Base-by-base conservation (phyloP, 306 rosid genomes). In the Trichosanthes truncata region DNA sequence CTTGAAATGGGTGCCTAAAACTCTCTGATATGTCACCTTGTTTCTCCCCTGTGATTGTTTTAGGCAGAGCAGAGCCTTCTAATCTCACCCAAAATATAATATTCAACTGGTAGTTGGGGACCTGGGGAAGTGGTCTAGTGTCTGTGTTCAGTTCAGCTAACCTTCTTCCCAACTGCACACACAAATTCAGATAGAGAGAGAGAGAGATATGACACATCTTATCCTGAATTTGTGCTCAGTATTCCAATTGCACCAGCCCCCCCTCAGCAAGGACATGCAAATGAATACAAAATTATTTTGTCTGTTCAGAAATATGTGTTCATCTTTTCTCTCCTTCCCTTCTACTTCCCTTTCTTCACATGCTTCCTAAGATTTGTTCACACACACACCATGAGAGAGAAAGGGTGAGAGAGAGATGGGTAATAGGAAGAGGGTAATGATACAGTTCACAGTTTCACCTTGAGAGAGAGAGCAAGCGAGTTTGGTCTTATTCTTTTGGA, bases 71-170 rank as follows among this genome's bases (percentile, higher is more conserved):
- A 49, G 38, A 74, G 56, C 18, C 23, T 49, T 49, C 45, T 74
- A 73, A 73, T 51, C 78, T 51, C 11, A 49, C 12, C 78, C 29
- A 51, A 51, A 49, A 29, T 74, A 73, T 31, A 17, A 74, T 33
- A 31, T 20, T 49, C 46, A 74, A 51, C 78, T 48, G 78, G 78
- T 74, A 74, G 78, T 74, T 74, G 78, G 48, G 61, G 43, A 46
- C 77, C 31, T 26, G 61, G 78, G 61, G 78, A 33, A 74, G 18
- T 52, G 62, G 78, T 74, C 78, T 74, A 29, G 9, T 31, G 55
- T 57, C 60, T 74, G 78, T 74, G 29, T 48, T 63, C 43, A 46
- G 33, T 62, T 78, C 81, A 78, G 72, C 81, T 78, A 78, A 78
- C 81, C 46, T 78, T 78, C 81, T 49, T 20, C 41, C 33, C 46